Evolutionary conservation across 225 moss, liverwort and hornwort genomes (phyloP).

Genomic region (Bryoerythrophyllum caledonicum): DNA sequence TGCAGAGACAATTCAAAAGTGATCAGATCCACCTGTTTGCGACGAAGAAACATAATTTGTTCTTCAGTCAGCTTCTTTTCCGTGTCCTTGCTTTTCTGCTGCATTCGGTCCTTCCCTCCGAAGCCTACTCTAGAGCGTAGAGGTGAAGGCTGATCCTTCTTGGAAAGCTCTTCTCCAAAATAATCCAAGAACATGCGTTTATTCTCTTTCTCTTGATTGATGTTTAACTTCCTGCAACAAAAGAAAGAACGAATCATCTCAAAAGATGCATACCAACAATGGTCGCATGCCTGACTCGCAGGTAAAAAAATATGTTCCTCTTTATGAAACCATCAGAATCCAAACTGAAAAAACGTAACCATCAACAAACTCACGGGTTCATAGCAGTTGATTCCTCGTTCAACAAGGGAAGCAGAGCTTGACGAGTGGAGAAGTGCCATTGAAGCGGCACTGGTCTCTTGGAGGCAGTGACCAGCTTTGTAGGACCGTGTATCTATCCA

Average conservation of each 20-base stretch:
- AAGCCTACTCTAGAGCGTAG: slow-evolving; percentile 38
- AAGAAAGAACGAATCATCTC: slow-evolving; percentile 6
- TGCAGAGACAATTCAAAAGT: background rate
- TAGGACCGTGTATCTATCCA: slow-evolving; percentile 76
- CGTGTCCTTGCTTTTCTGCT: slow-evolving; percentile 30
- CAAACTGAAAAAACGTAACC: slow-evolving; percentile 9
- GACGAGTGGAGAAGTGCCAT: slow-evolving; percentile 90
- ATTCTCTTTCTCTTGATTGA: slow-evolving; percentile 39
- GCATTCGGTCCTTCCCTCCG: slow-evolving; percentile 34
- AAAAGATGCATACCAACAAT: slow-evolving; percentile 13
- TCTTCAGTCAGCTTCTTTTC: slow-evolving; percentile 41
- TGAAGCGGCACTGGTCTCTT: slow-evolving; percentile 79
- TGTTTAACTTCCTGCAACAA: slow-evolving; percentile 41
- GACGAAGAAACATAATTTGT: slow-evolving; percentile 46
- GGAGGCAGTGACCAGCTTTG: slow-evolving; percentile 67
- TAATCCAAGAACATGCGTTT: slow-evolving; percentile 41
- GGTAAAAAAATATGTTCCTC: background rate
- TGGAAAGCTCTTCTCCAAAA: slow-evolving; percentile 48
- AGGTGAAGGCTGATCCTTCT: slow-evolving; percentile 34
- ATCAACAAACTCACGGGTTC: slow-evolving; percentile 50
- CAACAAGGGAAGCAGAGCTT: slow-evolving; percentile 66
- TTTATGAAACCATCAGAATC: slow-evolving; percentile 1
- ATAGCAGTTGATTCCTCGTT: slow-evolving; percentile 70
- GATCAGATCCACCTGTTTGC: slow-evolving; percentile 38
- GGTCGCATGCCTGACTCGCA: slow-evolving; percentile 4